Evolutionary conservation across 257 asterid genomes (phyloP).

Genomic region (Paulownia fortunei): DNA sequence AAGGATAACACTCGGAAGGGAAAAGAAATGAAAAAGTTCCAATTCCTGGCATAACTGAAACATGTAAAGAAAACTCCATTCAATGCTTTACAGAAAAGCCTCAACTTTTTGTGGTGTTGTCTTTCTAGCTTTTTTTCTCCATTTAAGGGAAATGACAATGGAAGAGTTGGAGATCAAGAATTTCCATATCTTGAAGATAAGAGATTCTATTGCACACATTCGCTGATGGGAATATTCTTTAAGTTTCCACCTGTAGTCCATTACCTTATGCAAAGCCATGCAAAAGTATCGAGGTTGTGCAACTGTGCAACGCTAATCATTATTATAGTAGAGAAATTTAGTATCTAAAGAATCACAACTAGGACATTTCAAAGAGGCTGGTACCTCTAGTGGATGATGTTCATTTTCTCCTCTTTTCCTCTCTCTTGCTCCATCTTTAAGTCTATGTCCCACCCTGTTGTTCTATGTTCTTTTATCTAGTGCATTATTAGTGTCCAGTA

Average conservation of each 20-base stretch:
- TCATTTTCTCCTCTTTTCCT: slow-evolving; percentile 10
- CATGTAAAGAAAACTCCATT: not conserved
- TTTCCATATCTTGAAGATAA: slow-evolving; percentile 1
- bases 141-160: not conserved
- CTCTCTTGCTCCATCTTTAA: not conserved
- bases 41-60: not conserved
- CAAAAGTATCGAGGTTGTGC: slow-evolving; percentile 17
- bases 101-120: not conserved
- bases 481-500: not conserved
- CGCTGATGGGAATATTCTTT: not conserved
- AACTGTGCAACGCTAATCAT: not conserved
- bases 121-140: slow-evolving; percentile 7
- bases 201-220: not conserved
- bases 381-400: not conserved
- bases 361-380: not conserved
- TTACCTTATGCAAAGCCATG: slow-evolving; percentile 22
- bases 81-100: not conserved
- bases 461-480: slow-evolving; percentile 2
- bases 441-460: not conserved
- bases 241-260: slow-evolving; percentile 9
- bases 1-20: too few species aligned
- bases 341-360: slow-evolving; percentile 17
- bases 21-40: not conserved
- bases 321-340: not conserved
- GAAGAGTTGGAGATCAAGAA: not conserved